A percentile compares a stretch with the other conserved stretches of the same genome.
These are phyloP conservation scores for Dillenia suffruticosa DNA, from an alignment of 164 flowering plant species.

Conservation along the genomic window DNA sequence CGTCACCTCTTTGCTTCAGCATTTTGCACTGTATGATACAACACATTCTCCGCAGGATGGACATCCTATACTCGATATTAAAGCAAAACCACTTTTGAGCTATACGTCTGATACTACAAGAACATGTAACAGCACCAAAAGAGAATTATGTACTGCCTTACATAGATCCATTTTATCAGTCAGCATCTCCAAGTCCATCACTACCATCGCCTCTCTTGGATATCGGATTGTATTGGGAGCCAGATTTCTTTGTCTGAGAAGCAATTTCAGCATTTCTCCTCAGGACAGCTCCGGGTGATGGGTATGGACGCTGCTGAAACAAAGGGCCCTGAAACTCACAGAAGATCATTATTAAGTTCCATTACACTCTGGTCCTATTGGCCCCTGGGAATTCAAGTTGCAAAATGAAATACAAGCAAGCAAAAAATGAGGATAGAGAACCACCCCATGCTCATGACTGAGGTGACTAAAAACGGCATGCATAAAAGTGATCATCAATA, in stretches of 20 bases:
- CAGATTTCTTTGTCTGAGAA: slow-evolving; percentile 62
- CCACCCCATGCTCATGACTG: too few species aligned
- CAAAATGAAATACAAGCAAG: too few species aligned
- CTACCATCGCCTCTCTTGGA: slow-evolving; percentile 95
- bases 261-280: slow-evolving; percentile 96
- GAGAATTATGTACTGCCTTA: not conserved
- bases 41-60: too few species aligned
- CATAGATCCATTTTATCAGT: slow-evolving; percentile 26
- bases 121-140: not conserved
- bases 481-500: too few species aligned
- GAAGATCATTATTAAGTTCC: not conserved
- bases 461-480: not conserved
- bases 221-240: slow-evolving; percentile 51
- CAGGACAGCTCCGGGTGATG: slow-evolving; percentile 99
- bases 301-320: slow-evolving; percentile 98
- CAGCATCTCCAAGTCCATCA: slow-evolving; percentile 99
- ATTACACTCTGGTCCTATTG: too few species aligned
- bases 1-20: too few species aligned
- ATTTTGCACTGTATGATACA: too few species aligned
- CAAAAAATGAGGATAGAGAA: too few species aligned
- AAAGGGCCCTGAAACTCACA: slow-evolving; percentile 84
- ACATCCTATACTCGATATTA: too few species aligned
- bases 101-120: too few species aligned
- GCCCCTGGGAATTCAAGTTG: too few species aligned
- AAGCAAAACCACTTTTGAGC: too few species aligned